Base-by-base conservation (phyloP, 331 rosid species). In the Quercus phellos region DNA sequence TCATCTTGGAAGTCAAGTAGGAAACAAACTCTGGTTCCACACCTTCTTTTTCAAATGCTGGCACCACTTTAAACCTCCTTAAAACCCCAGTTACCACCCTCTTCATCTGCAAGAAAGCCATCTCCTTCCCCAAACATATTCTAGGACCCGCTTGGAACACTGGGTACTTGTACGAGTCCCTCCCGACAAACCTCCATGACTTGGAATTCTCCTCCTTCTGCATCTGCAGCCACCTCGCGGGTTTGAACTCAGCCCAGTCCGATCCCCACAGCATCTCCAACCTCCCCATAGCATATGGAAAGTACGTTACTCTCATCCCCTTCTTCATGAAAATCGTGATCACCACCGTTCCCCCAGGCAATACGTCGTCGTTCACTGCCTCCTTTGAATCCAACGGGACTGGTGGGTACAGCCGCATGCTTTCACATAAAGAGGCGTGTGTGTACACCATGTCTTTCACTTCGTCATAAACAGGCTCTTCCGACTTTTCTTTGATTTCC, bases 101-200 rank as follows among this genome's bases (percentile, higher is more conserved):
- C 81, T 91, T 93, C 97, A 93, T 93, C 58, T 93, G 97, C 86
- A 93, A 64, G 68, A 93, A 91, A 11, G 98, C 93, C 98, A 93
- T 93, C 50, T 91, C 97, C 78, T 78, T 88, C 9, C 96, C 94
- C 70, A 91, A 55, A 72, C 97, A 93, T 2, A 90, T 80, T 80
- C 97, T 86, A 4, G 95, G 98, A 7, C 98, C 97, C 6, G 92
- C 97, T 21, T 93, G 96, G 66, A 93, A 93, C 54, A 91, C 97
- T 2, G 94, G 86, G 35, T 88, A 91, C 1, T 73, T 53, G 30
- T 66, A 91, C 26, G 86, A n/a, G 58, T 91, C 96, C 51, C 81
- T 73, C 8, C 77, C 89, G 24, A 84, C 83, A 18, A 93, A 91
- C 8, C 27, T 84, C 96, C 94, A 86, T 38, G 43, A 38, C 43